phyloP scores from a whole-genome alignment of 2,329 filamentous ascomycete genomes.

The Cercospora zeae-maydis region DNA sequence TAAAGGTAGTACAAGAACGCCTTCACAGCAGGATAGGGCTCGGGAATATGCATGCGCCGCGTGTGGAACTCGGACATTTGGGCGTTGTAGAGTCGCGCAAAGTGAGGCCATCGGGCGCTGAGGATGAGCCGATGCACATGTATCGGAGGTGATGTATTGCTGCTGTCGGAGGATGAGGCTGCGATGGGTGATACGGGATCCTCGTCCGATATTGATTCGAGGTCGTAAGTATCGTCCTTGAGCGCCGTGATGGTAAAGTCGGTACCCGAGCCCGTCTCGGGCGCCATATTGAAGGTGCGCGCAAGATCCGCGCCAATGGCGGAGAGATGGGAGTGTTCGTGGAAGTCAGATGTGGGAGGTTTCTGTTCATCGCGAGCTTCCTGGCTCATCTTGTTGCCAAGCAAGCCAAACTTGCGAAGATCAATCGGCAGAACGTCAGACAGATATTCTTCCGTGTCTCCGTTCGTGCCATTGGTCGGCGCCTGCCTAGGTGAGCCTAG shows the following conservation, averaged over 20 bases:
- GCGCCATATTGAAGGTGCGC: conserved; percentile 78
- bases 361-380: conserved; percentile 39
- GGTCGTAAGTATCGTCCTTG: conserved; percentile 57
- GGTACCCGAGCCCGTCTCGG: conserved; percentile 78
- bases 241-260: conserved; percentile 91
- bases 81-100: conserved; percentile 82
- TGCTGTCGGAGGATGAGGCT: conserved; percentile 16
- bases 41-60: conserved; percentile 95
- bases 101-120: conserved; percentile 94
- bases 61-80: conserved; percentile 98
- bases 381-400: conserved; percentile 66
- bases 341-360: conserved; percentile 53
- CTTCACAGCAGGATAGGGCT: conserved; percentile 89
- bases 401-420: conserved; percentile 81
- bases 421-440: conserved; percentile 95
- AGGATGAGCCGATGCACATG: conserved; percentile 94
- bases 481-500: conserved; percentile 83
- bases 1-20: conserved; percentile 96
- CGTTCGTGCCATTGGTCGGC: conserved; percentile 63
- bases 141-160: conserved; percentile 70
- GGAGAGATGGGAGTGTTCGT: conserved; percentile 50
- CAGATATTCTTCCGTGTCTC: conserved; percentile 77
- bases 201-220: conserved; percentile 63
- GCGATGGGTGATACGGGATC: conserved; percentile 19
- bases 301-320: conserved; percentile 82